Base-by-base conservation (phyloP, 1,139 yeast genomes). In the Diutina scorzettiae region DNA sequence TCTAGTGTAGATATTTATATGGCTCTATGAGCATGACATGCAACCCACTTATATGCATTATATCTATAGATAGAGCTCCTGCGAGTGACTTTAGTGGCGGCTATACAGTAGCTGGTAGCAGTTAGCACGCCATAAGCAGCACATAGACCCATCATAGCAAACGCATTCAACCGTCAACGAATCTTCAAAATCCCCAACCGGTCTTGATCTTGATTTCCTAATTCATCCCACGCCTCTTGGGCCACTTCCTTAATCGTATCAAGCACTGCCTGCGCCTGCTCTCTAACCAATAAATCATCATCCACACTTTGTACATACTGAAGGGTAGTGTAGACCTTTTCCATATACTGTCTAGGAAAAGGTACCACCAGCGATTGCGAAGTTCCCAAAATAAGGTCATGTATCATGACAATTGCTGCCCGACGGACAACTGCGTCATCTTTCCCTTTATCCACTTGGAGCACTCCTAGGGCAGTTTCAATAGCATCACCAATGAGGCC, bases 381-480 rank as follows among this genome's bases (percentile, higher is more conserved):
- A 3, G 71, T 65, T 34, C 70, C 78, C 42, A 59, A 50, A 2
- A 83, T 57, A 47, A 85, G 60, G 51, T 85, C 93, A 47, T 76
- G 73, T 2, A 85, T 60, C 29, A 86, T 58, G 12, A 79, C 81
- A 3, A 85, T 70, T 0, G 95, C 87, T 0, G 94, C 68, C 40
- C 96, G 65, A 48, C 94, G 68, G 73, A 89, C 70, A 0, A 80
- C 61, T 1, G 77, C 66, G 41, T 65, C 60, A 2, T 73, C 76
- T 24, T 53, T 50, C 1, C 44, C 58, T 43, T 50, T 66, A 58
- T 67, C 95, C 70, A 66, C 73, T 52, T 56, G 78, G 40, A 91
- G 58, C 1, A 89, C 71, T 3, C 95, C 95, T 37, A 84, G 56
- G 0, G 84, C 77, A 53, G 93, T 78, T 53, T 86, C 96, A 39